These are phyloP conservation scores for Cercophora scortea DNA, from an alignment of 495 filamentous ascomycete genomes.

Conservation along the genomic window DNA sequence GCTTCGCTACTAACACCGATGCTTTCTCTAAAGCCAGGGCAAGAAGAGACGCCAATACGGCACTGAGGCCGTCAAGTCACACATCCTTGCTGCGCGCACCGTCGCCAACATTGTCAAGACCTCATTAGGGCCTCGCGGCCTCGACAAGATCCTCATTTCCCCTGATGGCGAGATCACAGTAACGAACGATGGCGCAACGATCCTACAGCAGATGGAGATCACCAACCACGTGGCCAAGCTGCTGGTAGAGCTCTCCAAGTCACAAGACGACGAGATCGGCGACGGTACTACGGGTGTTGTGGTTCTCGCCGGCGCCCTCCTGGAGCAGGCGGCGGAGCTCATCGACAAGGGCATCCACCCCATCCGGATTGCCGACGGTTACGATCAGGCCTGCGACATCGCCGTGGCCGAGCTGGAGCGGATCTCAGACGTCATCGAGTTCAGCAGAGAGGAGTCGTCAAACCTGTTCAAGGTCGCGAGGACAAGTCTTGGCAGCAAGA, in stretches of 20 bases:
- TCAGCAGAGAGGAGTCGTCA: slow-evolving; percentile 63
- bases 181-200: slow-evolving; percentile 98
- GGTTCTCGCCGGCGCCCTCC: slow-evolving; percentile 85
- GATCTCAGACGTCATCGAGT: slow-evolving; percentile 86
- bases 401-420: slow-evolving; percentile 84
- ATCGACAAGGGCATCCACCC: slow-evolving; percentile 99
- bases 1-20: slow-evolving; percentile 4
- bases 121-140: slow-evolving; percentile 88
- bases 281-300: slow-evolving; percentile 98
- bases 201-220: slow-evolving; percentile 97
- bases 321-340: slow-evolving; percentile 96
- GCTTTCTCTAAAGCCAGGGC: slow-evolving; percentile 60
- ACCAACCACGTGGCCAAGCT: slow-evolving; percentile 97
- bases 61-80: slow-evolving; percentile 92
- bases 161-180: slow-evolving; percentile 99
- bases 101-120: slow-evolving; percentile 97
- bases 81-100: slow-evolving; percentile 93
- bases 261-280: slow-evolving; percentile 97
- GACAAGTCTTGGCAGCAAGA: slow-evolving; percentile 97
- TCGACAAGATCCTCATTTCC: slow-evolving; percentile 99
- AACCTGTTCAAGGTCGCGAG: slow-evolving; percentile 91
- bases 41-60: slow-evolving; percentile 97
- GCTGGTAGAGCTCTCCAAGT: slow-evolving; percentile 95
- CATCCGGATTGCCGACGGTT: slow-evolving; percentile 96
- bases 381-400: slow-evolving; percentile 94